Conservation (phyloP, 2,329 filamentous ascomycete species). For the Pseudogymnoascus pannorum region DNA sequence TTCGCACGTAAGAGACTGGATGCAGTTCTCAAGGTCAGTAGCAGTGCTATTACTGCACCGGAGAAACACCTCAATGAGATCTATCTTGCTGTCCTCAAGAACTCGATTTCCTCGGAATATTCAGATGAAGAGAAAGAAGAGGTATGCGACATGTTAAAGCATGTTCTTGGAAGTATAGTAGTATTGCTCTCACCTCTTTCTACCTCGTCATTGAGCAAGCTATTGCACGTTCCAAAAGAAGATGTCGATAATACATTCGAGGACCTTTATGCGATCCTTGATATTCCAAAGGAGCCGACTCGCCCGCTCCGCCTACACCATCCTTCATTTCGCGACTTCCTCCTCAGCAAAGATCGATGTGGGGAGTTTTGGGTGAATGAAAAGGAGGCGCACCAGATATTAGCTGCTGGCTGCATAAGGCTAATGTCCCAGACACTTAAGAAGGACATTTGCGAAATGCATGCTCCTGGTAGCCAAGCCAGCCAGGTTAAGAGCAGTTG, state of each 20-base stretch:
- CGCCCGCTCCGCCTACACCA: conserved; percentile 20
- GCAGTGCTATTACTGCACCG: conserved; percentile 9
- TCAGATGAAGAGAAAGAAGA: conserved; percentile 13
- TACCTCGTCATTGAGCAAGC: neutral
- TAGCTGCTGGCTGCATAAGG: conserved; percentile 26
- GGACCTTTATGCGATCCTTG: neutral
- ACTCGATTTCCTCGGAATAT: conserved; percentile 13
- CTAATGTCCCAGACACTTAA: conserved; percentile 24
- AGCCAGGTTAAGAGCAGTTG: conserved; percentile 15
- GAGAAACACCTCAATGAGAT: conserved; percentile 16
- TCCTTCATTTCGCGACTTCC: conserved; percentile 31
- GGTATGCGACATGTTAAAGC: conserved; percentile 8
- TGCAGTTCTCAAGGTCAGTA: conserved; percentile 11
- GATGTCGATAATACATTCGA: conserved; percentile 14
- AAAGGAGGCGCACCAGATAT: conserved; percentile 23
- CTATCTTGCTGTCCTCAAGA: conserved; percentile 14
- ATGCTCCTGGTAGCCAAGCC: conserved; percentile 13
- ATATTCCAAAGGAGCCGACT: neutral
- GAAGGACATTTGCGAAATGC: conserved; percentile 26
- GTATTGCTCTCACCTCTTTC: conserved; percentile 10
- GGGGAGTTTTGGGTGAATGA: conserved; percentile 28
- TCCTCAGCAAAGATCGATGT: conserved; percentile 23
- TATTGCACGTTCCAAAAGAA: conserved; percentile 27
- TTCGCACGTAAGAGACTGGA: conserved; percentile 12
- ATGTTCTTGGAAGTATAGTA: conserved; percentile 12